Evolutionary conservation across 2,329 filamentous ascomycete genomes (phyloP), one percentile per base, ranked within the genome.

Genomic region (Ophiostoma sp.): DNA sequence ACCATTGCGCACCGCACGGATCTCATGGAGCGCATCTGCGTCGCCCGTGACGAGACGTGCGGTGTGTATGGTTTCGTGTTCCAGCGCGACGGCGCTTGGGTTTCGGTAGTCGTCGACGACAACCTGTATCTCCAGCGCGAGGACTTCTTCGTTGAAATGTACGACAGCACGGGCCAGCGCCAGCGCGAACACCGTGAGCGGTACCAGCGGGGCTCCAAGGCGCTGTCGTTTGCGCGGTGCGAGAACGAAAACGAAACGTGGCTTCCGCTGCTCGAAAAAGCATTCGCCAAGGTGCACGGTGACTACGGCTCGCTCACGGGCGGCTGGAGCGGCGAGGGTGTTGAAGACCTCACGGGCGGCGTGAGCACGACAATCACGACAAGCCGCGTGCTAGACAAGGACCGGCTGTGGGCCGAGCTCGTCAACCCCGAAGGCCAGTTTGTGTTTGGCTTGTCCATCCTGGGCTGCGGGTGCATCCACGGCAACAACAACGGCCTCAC

Each of bases 201-300:
- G 8, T 84, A 87, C 75, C 89, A 91, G 76, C 89, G 84, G 0
- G 89, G 89, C 4, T 90, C 87, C 0, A 82, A 87, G 67, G 87
- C 89, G 0, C 78, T 92, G 2, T 89, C 88, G 75, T 92, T 91
- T 77, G 86, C 88, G 4, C 85, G 87, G 72, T 91, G 89, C 76
- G 82, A 83, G 36, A 85, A 89, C 69, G 80, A 83, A 1, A 90
- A 91, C 73, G 89, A 91, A 76, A 92, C 88, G 0, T 92, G 89
- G 89, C 80, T 92, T 36, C 89, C 89, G 0, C 77, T 92, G 64
- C 81, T 92, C 1, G 89, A 91, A 73, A 92, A 92, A 75, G 89
- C 89, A 5, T 91, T 89, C 74, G 89, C 89, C n/a, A 92, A 92
- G 75, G 85, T 87, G 0, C 89, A 92, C 70, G 89, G 88, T 2